Evolutionary conservation across 140 eudicot species (phyloP).

Genomic region (Oenanthe javanica): DNA sequence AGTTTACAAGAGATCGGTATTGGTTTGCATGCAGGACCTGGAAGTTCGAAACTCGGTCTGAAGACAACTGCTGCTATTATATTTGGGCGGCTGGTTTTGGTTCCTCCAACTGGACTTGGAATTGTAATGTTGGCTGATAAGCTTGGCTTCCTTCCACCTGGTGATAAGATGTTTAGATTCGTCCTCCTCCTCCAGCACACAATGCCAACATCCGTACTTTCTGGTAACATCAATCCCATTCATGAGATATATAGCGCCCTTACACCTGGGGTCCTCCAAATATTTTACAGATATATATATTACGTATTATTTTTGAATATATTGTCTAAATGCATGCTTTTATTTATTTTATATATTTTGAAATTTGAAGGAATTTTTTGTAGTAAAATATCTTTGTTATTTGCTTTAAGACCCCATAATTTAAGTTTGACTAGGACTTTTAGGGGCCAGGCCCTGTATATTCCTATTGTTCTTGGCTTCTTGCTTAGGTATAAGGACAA

Average conservation of each 20-base stretch:
- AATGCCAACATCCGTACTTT: constrained; percentile 94
- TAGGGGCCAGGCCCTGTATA: neutral
- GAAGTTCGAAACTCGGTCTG: constrained; percentile 84
- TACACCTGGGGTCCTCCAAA: too few relatives aligned
- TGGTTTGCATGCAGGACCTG: constrained; percentile 57
- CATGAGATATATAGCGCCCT: neutral
- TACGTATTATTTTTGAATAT: too few relatives aligned
- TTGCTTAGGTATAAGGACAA: neutral
- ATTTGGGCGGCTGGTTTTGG: constrained; percentile 68
- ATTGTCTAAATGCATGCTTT: neutral
- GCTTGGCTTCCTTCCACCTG: constrained; percentile 79
- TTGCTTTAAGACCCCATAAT: neutral
- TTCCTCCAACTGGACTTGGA: constrained; percentile 77
- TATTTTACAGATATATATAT: too few relatives aligned
- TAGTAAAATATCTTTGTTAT: neutral
- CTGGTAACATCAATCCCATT: constrained; percentile 39
- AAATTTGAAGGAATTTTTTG: neutral
- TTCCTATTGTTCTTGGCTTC: neutral
- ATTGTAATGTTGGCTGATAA: constrained; percentile 78
- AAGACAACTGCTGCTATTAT: constrained; percentile 80
- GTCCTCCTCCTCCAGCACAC: constrained; percentile 91
- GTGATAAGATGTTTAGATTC: constrained; percentile 84
- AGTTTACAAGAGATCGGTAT: neutral
- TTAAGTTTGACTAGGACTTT: neutral
- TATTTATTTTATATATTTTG: neutral